A percentile compares a stretch with the other conserved stretches of the same genome.
Conservation (phyloP, 148 eudicot species). For the Drosera capensis region DNA sequence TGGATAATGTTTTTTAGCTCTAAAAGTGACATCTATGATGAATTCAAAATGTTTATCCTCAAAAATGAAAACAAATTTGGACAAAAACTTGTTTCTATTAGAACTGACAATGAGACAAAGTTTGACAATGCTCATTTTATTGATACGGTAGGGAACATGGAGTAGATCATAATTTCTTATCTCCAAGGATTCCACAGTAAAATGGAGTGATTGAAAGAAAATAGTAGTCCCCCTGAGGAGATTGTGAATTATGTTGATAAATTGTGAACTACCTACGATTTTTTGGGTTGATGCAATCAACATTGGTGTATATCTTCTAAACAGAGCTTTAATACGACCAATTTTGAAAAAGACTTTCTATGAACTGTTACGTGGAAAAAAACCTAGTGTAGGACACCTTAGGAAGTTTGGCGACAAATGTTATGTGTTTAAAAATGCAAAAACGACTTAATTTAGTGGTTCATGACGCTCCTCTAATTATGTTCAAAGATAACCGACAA, state of each 20-base stretch:
- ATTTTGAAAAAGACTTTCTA: not conserved
- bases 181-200: not conserved
- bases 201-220: not conserved
- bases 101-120: not conserved
- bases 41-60: not conserved
- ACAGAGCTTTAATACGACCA: not conserved
- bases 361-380: not conserved
- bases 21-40: not conserved
- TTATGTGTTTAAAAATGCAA: not conserved
- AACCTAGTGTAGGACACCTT: not conserved
- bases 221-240: not conserved
- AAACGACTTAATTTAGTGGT: too few relatives aligned
- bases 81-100: not conserved
- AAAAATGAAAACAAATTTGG: too few relatives aligned
- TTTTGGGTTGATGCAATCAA: conserved; percentile 1
- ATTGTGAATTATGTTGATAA: not conserved
- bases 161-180: not conserved
- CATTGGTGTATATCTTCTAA: not conserved
- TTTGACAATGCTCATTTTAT: not conserved
- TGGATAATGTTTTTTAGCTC: not conserved
- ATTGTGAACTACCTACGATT: not conserved
- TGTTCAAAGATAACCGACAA: too few relatives aligned
- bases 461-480: too few relatives aligned
- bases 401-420: not conserved
- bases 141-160: too few relatives aligned